Percentiles rank a stretch among this genome's conserved stretches.
Evolutionary conservation across 75 land plant genomes (phyloP).

Genomic region (Larix kaempferi): DNA sequence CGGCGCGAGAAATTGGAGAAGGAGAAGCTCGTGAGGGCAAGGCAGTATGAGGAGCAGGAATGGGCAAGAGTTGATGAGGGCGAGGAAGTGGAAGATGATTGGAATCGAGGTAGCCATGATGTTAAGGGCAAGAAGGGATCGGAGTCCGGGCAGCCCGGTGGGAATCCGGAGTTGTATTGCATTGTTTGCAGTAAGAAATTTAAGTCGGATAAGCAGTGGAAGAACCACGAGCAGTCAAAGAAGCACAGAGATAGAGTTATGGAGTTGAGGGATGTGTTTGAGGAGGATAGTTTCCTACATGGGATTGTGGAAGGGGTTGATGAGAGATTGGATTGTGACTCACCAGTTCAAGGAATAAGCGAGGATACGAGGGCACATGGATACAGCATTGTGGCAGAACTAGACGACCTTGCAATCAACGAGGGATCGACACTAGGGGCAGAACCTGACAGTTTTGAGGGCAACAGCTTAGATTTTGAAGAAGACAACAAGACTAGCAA

Average conservation of each 20-base stretch:
- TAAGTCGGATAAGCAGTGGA: slow-evolving; percentile 94
- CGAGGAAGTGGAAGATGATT: slow-evolving; percentile 21
- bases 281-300: slow-evolving; percentile 29
- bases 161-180: slow-evolving; percentile 57
- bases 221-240: slow-evolving; percentile 96
- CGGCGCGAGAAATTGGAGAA: slow-evolving; percentile 54
- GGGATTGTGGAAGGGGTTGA: not conserved
- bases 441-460: not conserved
- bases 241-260: slow-evolving; percentile 80
- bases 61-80: slow-evolving; percentile 61
- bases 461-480: not conserved
- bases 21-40: slow-evolving; percentile 51
- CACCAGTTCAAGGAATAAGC: not conserved
- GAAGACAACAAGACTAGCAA: slow-evolving; percentile 31
- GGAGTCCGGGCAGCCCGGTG: not conserved
- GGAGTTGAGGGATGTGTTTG: slow-evolving; percentile 54
- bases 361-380: not conserved
- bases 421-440: not conserved
- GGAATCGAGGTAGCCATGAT: not conserved
- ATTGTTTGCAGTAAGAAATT: slow-evolving; percentile 81
- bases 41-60: slow-evolving; percentile 70
- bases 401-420: not conserved
- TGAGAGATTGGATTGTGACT: not conserved
- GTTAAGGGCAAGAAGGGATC: slow-evolving; percentile 17
- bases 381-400: not conserved